Evolutionary conservation across 805 yeast species (phyloP), one percentile per base, ranked within the genome.

Genomic region (Myxozyma monticola): DNA sequence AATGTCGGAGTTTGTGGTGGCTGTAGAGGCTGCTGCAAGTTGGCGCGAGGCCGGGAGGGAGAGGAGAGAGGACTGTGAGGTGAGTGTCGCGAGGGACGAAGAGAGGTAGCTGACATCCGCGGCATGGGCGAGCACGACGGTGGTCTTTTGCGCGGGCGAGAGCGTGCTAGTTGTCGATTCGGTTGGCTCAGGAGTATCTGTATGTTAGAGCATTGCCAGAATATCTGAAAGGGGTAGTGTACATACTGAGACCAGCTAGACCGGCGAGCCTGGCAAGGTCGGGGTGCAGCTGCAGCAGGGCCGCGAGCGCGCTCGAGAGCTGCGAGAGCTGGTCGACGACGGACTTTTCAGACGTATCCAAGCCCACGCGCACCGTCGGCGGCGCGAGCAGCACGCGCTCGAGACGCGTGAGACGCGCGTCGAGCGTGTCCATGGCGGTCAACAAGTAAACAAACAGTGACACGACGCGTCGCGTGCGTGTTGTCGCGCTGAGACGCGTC

Each of bases 371-470:
- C n/a, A n/a, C n/a, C n/a, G 43, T 6, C 28, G 42, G 15, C 8
- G 36, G 8, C 9, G 22, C 29, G 17, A 28, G 31, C 3, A 50
- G 34, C 15, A 42, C 31, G 26, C 18, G 51, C 45, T 50, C 55
- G 2, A 50, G 48, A 14, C 44, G 26, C 29, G 37, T 25, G n/a
- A 50, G 28, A 8, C 51, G 49, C 14, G 39, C 44, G 7, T 42
- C 47, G 20, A 50, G 29, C 25, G 48, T 34, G 37, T 43, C 50
- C 55, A 50, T 49, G 7, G n/a, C n/a, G n/a, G n/a, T n/a, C n/a
- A n/a, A n/a, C n/a, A n/a, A n/a, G n/a, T n/a, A n/a, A n/a, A n/a
- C n/a, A n/a, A n/a, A n/a, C n/a, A n/a, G n/a, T n/a, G n/a, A n/a
- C n/a, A n/a, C n/a, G 26, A 12, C 26, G 24, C 25, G 43, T 18